Evolutionary conservation across 2,329 filamentous ascomycete species (phyloP), one percentile per base, ranked within the genome.

Genomic region (Neophaeococcomyces aloes): DNA sequence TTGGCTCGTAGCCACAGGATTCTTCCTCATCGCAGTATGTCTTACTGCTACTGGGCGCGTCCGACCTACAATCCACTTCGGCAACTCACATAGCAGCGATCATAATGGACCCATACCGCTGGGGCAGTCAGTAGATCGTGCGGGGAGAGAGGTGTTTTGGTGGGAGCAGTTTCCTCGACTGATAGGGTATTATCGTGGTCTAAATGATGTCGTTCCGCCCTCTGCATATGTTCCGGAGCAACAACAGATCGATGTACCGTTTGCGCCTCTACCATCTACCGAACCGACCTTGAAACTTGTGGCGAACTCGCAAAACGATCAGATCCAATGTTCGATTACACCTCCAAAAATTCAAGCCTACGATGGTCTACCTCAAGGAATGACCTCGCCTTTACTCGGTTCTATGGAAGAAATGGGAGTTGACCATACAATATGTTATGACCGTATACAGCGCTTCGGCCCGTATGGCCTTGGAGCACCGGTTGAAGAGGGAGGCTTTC

Each of bases 401-500:
- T 76, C 76, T 51, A 79, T 78, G 55, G 66, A 73, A 19, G 65
- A 72, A 4, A 62, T 83, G 38, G 74, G 70, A 11, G 67, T 85
- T 35, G 76, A 84, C 43, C 68, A 68, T 13, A 73, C 79, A 47
- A 55, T 83, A 13, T 84, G 79, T 61, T 81, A 78, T 54, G 80
- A 84, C 58, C 68, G 81, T 29, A 74, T 83, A 54, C 78, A 80
- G 4, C 76, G 84, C 42, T 75, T 86, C 30, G 79, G 81, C 10
- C 72, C 70, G 3, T 74, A 74, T 44, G 64, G 64, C 3, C 57
- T 58, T 33, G 53, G 57, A 11, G 13, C 44, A n/a, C 19, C 41
- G 3, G 40, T 51, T 15, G 57, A 57, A 17, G 54, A 58, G 42
- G 53, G 47, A 19, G 57, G 56, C 19, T 49, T 57, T 14, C 44